Base-by-base conservation (phyloP, 352 stramenopile species). In the Pythium utonaiense region DNA sequence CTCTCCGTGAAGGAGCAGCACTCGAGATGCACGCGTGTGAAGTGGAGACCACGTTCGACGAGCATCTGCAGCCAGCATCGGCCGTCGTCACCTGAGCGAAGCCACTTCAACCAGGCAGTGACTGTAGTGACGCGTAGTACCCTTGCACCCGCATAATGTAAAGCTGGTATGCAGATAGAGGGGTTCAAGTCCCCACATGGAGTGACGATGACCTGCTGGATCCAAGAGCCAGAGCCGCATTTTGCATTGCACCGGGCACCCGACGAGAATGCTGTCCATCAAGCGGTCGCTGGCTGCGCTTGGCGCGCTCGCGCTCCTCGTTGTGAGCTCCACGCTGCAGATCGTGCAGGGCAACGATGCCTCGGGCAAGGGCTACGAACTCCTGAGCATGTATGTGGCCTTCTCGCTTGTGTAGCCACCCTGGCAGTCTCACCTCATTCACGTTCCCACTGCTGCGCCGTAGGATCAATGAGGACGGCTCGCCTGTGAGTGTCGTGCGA, bases 401-500 rank as follows among this genome's bases (percentile, higher is more conserved):
- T 14, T 10, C 21, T 21, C 30, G 24, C 1, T 14, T n/a, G 14
- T 21, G 9, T 60, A 24, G 27, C 7, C 30, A 8, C 30, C 48
- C 10, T 3, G 3, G 6, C 52, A 31, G 9, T 60, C 13, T 27
- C n/a, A 28, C 6, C n/a, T n/a, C 36, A 33, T n/a, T 13, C 28
- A 33, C 19, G 17, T 21, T 27, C 30, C 5, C 16, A 12, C 12
- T 14, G 9, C 13, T 24, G 10, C 16, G 34, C n/a, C 22, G 16
- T 49, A 65, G 62, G 10, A 57, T 64, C 42, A 12, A 44, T 12
- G 77, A 80, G 51, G 69, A 66, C 17, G 69, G 69, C 66, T 88
- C 80, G 31, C 73, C 79, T 30, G 76, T 90, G 25, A 77, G 73
- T 14, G 73, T 86, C 17, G 80, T 85, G 62, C 78, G 77, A 48